Base-by-base conservation (phyloP, 1,284 basidiomycete genomes). In the Fomitopsis pinicola region DNA sequence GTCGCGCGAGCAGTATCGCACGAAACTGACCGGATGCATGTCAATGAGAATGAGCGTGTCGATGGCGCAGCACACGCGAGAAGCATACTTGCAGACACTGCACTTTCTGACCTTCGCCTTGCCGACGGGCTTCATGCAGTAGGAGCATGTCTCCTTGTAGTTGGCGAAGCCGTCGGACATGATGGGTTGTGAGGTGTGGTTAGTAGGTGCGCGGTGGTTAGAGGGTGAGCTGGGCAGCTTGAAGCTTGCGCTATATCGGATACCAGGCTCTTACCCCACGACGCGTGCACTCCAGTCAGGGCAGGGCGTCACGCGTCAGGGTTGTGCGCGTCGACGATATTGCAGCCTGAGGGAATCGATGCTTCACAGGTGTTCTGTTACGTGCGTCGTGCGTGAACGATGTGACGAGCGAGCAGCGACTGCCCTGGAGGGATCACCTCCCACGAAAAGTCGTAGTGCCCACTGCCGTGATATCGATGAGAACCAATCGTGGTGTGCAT, bases 1-100 rank as follows among this genome's bases (percentile, higher is more conserved):
- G 15, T 33, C 52, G 10, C 44, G 19, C 36, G 58, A 59, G 42
- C 58, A 59, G 42, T 59, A 59, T 8, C 33, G 52, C 15, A 59
- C 57, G 14, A 59, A 42, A 5, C 57, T 59, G 42, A 8, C 40
- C 22, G 9, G 26, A 10, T 6, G 14, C 14, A 19, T 19, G 17
- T 42, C 30, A 42, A 26, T 4, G 42, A 44, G 6, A 40, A 28
- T 15, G 42, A 44, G 6, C 22, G 8, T 14, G 30, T 8, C 30
- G 12, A 40, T 17, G 2, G 14, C 17, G 38, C 15, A 10, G 17
- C 17, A 15, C 12, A 17, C 30, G 9, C 7, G 26, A 9, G 1
- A 10, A 14, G 42, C 55, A 14, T 10, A 56, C 55, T 22, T 10
- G 42, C 55, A 56, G 10, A 26, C n/a, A 33, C 55, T 44, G 42